A percentile compares a stretch with the other conserved stretches of the same genome.
phyloP scores from a whole-genome alignment of 768 basidiomycete genomes.

The Tremella yokohamensis region DNA sequence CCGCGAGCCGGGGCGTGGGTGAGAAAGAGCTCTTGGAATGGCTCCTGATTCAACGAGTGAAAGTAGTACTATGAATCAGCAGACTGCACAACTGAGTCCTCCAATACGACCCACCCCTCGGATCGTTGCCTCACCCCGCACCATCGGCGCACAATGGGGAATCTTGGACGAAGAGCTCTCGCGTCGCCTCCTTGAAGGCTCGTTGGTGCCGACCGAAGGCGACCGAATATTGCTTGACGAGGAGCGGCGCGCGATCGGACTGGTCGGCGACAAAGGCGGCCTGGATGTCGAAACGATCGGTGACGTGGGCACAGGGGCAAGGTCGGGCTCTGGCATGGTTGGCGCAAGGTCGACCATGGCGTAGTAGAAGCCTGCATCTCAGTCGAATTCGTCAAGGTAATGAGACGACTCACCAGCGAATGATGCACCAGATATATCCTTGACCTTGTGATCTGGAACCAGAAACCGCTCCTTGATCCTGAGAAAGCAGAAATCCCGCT shows the following conservation, averaged over 20 bases:
- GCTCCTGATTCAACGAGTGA: constrained; percentile 56
- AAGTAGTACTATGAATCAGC: constrained; percentile 69
- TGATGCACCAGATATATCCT: constrained; percentile 90
- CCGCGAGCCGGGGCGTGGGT: constrained; percentile 70
- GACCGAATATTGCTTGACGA: constrained; percentile 4
- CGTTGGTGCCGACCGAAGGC: neutral
- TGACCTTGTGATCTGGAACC: constrained; percentile 88
- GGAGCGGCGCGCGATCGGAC: constrained; percentile 12
- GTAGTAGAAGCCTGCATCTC: constrained; percentile 78
- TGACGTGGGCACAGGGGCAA: constrained; percentile 50
- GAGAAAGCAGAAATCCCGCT: constrained; percentile 68
- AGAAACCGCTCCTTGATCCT: constrained; percentile 95
- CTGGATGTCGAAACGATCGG: constrained; percentile 31
- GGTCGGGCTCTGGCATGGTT: constrained; percentile 53
- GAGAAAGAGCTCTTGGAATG: constrained; percentile 81
- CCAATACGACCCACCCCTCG: constrained; percentile 27
- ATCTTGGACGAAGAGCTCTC: constrained; percentile 20
- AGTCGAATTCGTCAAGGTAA: neutral
- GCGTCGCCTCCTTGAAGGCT: constrained; percentile 12
- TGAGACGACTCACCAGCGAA: constrained; percentile 69
- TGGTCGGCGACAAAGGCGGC: constrained; percentile 48
- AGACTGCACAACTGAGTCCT: neutral
- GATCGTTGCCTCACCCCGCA: constrained; percentile 48
- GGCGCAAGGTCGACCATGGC: constrained; percentile 91
- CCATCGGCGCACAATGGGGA: constrained; percentile 38